Conservation (phyloP, 2,329 filamentous ascomycete genomes). For the Pseudopyricularia cyperi region DNA sequence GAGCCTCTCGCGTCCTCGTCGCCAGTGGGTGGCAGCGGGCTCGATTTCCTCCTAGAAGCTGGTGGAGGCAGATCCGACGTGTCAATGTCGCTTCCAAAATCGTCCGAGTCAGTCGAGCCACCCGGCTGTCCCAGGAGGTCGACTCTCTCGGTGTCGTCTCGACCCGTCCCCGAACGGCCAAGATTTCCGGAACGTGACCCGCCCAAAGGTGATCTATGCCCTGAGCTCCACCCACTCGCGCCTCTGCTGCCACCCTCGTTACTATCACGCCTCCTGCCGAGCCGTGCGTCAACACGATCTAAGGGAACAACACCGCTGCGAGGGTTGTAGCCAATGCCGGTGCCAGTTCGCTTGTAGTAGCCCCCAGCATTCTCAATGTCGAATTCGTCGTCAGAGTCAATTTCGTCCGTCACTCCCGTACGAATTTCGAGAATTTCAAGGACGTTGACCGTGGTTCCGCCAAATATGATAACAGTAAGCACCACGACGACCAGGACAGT, state of each 20-base stretch:
- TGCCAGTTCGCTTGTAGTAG: slow-evolving; percentile 69
- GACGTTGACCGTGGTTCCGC: slow-evolving; percentile 94
- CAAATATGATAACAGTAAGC: slow-evolving; percentile 96
- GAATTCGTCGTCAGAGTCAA: slow-evolving; percentile 96
- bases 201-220: slow-evolving; percentile 35
- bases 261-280: slow-evolving; percentile 4
- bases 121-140: slow-evolving; percentile 38
- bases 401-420: slow-evolving; percentile 91
- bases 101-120: slow-evolving; percentile 36
- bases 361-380: slow-evolving; percentile 77
- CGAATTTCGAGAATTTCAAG: slow-evolving; percentile 93
- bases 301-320: slow-evolving; percentile 47
- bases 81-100: slow-evolving; percentile 52
- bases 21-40: slow-evolving; percentile 20
- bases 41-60: slow-evolving; percentile 28
- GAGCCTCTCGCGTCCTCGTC: slow-evolving; percentile 5
- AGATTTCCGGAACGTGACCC: slow-evolving; percentile 29
- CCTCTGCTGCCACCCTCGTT: slow-evolving; percentile 9
- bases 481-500: slow-evolving; percentile 97
- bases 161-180: slow-evolving; percentile 36
- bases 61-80: slow-evolving; percentile 53
- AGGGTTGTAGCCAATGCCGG: slow-evolving; percentile 65
- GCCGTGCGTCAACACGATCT: slow-evolving; percentile 27
- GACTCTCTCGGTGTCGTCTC: slow-evolving; percentile 38
- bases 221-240: slow-evolving; percentile 37